Conservation (phyloP, 2,329 filamentous ascomycete genomes). For the Aspergillus tamarii region DNA sequence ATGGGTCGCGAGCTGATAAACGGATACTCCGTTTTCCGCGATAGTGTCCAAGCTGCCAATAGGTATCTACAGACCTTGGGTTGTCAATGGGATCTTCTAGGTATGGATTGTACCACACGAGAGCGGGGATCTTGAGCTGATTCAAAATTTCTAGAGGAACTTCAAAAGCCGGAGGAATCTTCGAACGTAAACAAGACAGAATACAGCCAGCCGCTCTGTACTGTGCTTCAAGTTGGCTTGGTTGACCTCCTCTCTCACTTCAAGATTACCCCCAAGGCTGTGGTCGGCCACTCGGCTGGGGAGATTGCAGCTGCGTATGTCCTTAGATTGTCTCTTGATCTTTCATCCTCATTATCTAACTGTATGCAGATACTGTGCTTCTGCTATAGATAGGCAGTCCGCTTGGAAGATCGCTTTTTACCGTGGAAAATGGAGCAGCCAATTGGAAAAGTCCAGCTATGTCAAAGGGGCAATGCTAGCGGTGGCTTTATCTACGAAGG, state of each 20-base stretch:
- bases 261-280: neutral
- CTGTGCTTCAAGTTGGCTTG: neutral
- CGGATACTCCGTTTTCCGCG: neutral
- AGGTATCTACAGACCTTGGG: neutral
- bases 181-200: neutral
- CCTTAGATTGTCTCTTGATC: neutral
- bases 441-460: neutral
- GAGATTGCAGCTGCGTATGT: neutral
- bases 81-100: neutral
- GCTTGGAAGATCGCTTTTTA: slow-evolving; percentile 1
- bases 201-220: slow-evolving; percentile 1
- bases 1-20: neutral
- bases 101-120: neutral
- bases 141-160: neutral
- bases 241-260: neutral
- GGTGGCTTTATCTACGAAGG: slow-evolving; percentile 20
- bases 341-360: neutral
- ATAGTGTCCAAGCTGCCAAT: neutral
- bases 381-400: neutral
- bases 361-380: neutral
- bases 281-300: neutral
- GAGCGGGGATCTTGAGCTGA: neutral
- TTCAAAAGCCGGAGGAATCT: neutral
- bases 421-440: neutral
- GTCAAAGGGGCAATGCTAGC: slow-evolving; percentile 23